These are phyloP conservation scores for Sugiyamaella neomexicana DNA, from an alignment of 1,139 yeast genomes.

Conservation along the genomic window DNA sequence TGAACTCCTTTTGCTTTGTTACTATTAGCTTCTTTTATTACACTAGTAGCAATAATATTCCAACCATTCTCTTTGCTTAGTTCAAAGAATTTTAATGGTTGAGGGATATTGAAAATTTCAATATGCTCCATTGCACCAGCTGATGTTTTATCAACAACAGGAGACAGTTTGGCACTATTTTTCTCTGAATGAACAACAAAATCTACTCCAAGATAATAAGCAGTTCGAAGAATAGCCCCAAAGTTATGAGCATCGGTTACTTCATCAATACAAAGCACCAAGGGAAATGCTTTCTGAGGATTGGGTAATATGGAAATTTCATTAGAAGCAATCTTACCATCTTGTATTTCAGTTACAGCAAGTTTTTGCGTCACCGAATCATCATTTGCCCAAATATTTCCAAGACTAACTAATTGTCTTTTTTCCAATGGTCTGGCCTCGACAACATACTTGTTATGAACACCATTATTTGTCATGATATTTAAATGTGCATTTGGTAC, in stretches of 20 bases:
- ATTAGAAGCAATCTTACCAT: conserved; percentile 39
- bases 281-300: conserved; percentile 43
- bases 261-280: conserved; percentile 78
- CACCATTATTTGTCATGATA: conserved; percentile 62
- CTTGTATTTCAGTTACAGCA: conserved; percentile 39
- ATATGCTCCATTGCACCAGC: conserved; percentile 86
- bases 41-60: conserved; percentile 68
- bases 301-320: conserved; percentile 17
- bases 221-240: conserved; percentile 83
- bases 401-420: conserved; percentile 28
- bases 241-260: conserved; percentile 87
- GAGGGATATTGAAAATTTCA: conserved; percentile 57
- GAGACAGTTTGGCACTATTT: conserved; percentile 72
- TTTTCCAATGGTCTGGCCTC: conserved; percentile 62
- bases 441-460: conserved; percentile 79
- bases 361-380: background rate
- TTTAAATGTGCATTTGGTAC: conserved; percentile 60
- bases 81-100: conserved; percentile 64
- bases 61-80: conserved; percentile 60
- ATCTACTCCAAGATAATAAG: conserved; percentile 83
- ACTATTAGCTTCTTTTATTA: conserved; percentile 31
- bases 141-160: conserved; percentile 77
- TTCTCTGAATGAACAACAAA: conserved; percentile 69
- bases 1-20: no score
- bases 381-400: conserved; percentile 36